Base-by-base conservation (phyloP, 1,284 basidiomycete species). In the Pseudozyma pruni region DNA sequence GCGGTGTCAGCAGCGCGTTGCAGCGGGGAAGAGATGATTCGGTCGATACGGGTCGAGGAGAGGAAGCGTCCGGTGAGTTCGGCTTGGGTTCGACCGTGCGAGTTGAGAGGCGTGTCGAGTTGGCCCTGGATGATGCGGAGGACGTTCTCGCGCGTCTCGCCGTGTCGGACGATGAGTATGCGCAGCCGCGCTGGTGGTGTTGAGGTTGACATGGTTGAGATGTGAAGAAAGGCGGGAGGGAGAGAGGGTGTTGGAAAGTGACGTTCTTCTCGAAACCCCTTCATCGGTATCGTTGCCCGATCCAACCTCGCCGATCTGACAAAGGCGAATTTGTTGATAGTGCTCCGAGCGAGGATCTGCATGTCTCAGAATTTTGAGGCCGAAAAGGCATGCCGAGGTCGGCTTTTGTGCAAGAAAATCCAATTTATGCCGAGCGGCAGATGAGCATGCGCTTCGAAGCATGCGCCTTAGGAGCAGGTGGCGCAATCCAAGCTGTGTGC, bases 41-140 rank as follows among this genome's bases (percentile, higher is more conserved):
- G 72, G 46, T 78, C 68, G 17, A 81, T 67, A 14, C 31, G 55
- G 11, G 58, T 61, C 29, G 25, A 29, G n/a, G 58, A 34, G 27
- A 81, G 73, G 20, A 63, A 75, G 2, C 14, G 37, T 16, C 64
- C 80, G 4, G 73, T 75, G 33, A 53, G 10, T 1, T 62, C 46
- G n/a, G 80, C 80, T 46, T 81, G 80, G 22, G 40, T 35, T 1
- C 67, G 45, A 8, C 80, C 80, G 17, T 58, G 43, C 3, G 39
- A 56, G 48, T 81, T 81, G 38, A 81, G 73, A 16, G 63, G 42
- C 14, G 78, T 81, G 35, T 81, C 80, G 20, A 81, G 68, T 42
- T 80, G 80, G 9, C 80, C 80, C 45, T 81, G 80, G 25, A 81
- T 76, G 66, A 81, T 77, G 22, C 78, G 72, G 32, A 55, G 44